Percentiles rank a stretch among this genome's conserved stretches.
phyloP scores from a whole-genome alignment of 1,284 basidiomycete genomes.

The Entoloma clypeatum region DNA sequence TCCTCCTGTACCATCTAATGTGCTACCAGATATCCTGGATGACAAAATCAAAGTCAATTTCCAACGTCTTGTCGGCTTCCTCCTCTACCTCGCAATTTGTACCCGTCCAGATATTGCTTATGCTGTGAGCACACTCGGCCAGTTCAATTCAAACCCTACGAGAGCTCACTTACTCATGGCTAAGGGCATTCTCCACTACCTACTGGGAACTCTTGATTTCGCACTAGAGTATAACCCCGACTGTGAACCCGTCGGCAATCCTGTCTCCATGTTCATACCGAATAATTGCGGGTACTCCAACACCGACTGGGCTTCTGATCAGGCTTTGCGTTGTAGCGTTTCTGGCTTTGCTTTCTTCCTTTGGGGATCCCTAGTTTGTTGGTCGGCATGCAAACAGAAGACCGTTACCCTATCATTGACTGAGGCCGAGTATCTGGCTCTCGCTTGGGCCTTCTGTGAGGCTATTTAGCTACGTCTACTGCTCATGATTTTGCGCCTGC shows the following conservation, averaged over 20 bases:
- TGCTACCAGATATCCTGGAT: conserved; percentile 1
- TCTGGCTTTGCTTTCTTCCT: conserved; percentile 22
- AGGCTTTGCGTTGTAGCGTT: conserved; percentile 20
- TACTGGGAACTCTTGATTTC: conserved; percentile 24
- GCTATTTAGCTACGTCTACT: conserved; percentile 26
- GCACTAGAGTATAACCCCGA: conserved; percentile 15
- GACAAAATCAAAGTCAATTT: conserved; percentile 4
- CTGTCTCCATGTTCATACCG: conserved; percentile 18
- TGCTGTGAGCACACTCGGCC: conserved; percentile 25
- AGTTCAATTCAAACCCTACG: conserved; percentile 22
- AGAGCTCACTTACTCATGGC: conserved; percentile 22
- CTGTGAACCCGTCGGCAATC: neutral
- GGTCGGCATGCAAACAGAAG: conserved; percentile 26
- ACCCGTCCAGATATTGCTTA: conserved; percentile 29
- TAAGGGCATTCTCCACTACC: conserved; percentile 28
- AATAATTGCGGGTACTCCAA: no score
- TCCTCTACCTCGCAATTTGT: conserved; percentile 24
- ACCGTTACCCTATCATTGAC: conserved; percentile 25
- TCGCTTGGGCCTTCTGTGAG: conserved; percentile 24
- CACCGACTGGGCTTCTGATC: conserved; percentile 26
- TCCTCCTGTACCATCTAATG: neutral
- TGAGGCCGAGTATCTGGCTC: conserved; percentile 27
- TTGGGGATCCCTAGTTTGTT: no score
- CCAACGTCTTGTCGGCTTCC: conserved; percentile 8
- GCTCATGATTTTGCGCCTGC: no score